phyloP scores from a whole-genome alignment of 306 rosid species.

The Citrullus colocynthis region DNA sequence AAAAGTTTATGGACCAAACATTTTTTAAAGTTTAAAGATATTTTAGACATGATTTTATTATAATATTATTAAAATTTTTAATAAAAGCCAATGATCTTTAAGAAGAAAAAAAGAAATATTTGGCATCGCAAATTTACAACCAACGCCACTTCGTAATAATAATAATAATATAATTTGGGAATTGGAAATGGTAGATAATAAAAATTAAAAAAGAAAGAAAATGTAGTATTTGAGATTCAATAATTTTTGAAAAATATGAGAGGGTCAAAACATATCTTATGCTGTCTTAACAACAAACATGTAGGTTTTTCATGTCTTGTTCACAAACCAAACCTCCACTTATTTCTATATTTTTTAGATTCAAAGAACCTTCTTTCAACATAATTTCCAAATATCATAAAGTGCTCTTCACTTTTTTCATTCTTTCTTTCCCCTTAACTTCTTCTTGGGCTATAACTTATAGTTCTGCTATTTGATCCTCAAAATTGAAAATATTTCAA shows the following conservation, averaged over 20 bases:
- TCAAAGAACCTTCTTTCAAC: neutral
- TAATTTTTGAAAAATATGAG: neutral
- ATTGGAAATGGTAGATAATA: no score
- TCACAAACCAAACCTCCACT: neutral
- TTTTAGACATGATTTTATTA: no score
- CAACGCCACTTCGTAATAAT: no score
- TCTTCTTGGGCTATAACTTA: neutral
- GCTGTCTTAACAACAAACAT: neutral
- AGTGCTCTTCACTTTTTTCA: neutral
- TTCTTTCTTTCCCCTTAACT: neutral
- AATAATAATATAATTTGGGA: no score
- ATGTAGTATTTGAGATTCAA: neutral
- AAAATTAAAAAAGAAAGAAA: no score
- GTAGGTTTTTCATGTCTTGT: neutral
- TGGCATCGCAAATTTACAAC: no score
- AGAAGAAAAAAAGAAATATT: no score
- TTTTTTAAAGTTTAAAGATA: no score
- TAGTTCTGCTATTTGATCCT: neutral
- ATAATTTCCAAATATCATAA: neutral
- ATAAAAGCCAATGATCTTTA: no score
- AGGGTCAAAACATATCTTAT: neutral
- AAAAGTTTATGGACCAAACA: no score
- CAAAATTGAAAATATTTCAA: neutral
- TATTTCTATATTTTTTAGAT: neutral
- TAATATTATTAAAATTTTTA: no score